Evolutionary conservation across 208 protist genomes (phyloP).

Genomic region (Porcisia deanei): DNA sequence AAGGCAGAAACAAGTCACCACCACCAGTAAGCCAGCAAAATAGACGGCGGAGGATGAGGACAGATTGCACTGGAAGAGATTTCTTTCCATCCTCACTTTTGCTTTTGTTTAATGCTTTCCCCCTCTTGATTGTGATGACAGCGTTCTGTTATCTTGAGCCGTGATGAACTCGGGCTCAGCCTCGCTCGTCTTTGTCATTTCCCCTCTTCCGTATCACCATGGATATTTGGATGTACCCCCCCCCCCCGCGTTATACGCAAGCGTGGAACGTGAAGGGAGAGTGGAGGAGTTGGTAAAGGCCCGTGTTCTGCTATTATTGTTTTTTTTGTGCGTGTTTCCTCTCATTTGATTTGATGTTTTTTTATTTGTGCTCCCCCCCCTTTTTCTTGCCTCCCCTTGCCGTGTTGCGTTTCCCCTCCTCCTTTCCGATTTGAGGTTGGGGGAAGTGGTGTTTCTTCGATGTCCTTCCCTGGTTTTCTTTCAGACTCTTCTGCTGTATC

Average conservation of each 20-base stretch:
- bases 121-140: not conserved
- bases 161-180: not conserved
- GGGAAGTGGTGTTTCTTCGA: not conserved
- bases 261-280: not conserved
- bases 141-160: not conserved
- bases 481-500: not conserved
- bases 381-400: conserved; percentile 3
- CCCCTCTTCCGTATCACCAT: not conserved
- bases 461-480: conserved; percentile 5
- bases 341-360: conserved; percentile 5
- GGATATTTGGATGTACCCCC: not conserved
- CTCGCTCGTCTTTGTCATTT: not conserved
- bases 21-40: not conserved
- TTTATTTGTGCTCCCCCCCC: not conserved
- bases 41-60: not conserved
- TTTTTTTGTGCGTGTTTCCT: not conserved
- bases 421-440: not conserved
- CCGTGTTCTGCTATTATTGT: not conserved
- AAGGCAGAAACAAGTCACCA: not conserved
- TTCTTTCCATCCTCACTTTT: conserved; percentile 2
- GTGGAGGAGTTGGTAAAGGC: not conserved
- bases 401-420: not conserved
- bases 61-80: not conserved
- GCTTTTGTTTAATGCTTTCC: not conserved
- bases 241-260: not conserved